Base-by-base conservation (phyloP, 2,329 filamentous ascomycete genomes). In the Xylaria sp. region DNA sequence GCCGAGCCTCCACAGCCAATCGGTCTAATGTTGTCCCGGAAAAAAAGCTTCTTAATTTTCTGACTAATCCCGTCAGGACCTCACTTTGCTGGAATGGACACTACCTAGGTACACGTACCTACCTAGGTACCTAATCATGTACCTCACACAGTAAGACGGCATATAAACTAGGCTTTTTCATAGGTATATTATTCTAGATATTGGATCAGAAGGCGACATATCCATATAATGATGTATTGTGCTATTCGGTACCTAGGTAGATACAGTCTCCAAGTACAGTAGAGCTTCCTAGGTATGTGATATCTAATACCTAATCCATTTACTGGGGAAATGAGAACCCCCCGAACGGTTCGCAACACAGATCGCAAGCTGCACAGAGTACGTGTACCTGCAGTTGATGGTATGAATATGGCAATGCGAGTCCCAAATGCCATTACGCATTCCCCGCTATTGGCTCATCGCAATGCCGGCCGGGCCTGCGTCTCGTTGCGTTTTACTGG, bases 1-100 rank as follows among this genome's bases (percentile, higher is more conserved):
- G 42, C 56, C 48, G 26, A 40, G 40, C 29, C 40, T 42, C 40
- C 54, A n/a, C 60, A 56, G 51, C 55, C 55, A 58, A 58, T 58
- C 58, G 58, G 55, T 51, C 7, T 43, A 49, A 58, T 17, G 38
- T 56, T 60, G 39, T 13, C 40, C 50, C 58, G 49, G 50, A 7
- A 5, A 9, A 9, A 26, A 26, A 26, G 24, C 24, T 26, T 6
- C 24, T 26, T 5, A 6, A 26, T 26, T 26, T 5, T 7, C 9
- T 34, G 5, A 34, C 29, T n/a, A n/a, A n/a, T n/a, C n/a, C n/a
- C n/a, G n/a, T n/a, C n/a, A n/a, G n/a, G n/a, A n/a, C n/a, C n/a
- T n/a, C n/a, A n/a, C n/a, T n/a, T n/a, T n/a, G n/a, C n/a, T n/a
- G n/a, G n/a, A n/a, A n/a, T n/a, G n/a, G n/a, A n/a, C n/a, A n/a